These are phyloP conservation scores for Dryas octopetala DNA, from an alignment of 306 rosid species.

Conservation along the genomic window DNA sequence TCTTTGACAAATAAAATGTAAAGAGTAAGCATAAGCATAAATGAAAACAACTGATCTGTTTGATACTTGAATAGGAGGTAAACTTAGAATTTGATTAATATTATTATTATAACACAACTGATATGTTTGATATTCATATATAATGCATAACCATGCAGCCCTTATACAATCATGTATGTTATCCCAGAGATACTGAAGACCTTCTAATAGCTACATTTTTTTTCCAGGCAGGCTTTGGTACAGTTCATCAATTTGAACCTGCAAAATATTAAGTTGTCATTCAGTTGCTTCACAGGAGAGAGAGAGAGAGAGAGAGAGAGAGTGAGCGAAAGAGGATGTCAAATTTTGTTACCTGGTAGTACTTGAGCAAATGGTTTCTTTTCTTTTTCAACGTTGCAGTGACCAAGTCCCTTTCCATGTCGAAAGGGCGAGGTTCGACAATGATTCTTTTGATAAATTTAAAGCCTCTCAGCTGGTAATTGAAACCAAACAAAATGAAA, in stretches of 20 bases:
- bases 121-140: too few relatives aligned
- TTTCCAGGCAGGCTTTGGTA: conserved; percentile 39
- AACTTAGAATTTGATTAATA: too few relatives aligned
- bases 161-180: too few relatives aligned
- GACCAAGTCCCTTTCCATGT: conserved; percentile 68
- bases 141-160: too few relatives aligned
- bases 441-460: conserved; percentile 64
- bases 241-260: conserved; percentile 60
- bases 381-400: conserved; percentile 85
- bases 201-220: not conserved
- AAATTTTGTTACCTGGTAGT: conserved; percentile 48
- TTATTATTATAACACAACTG: too few relatives aligned
- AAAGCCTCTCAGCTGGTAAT: conserved; percentile 68
- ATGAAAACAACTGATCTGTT: too few relatives aligned
- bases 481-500: not conserved
- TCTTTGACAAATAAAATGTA: too few relatives aligned
- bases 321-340: not conserved
- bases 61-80: too few relatives aligned
- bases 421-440: conserved; percentile 58
- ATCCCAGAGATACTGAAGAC: too few relatives aligned
- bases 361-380: conserved; percentile 64
- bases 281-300: not conserved
- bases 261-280: conserved; percentile 18
- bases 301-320: not conserved
- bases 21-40: too few relatives aligned